These are phyloP conservation scores for Diddensiella santjacobensis DNA, from an alignment of 805 yeast species.

Conservation along the genomic window DNA sequence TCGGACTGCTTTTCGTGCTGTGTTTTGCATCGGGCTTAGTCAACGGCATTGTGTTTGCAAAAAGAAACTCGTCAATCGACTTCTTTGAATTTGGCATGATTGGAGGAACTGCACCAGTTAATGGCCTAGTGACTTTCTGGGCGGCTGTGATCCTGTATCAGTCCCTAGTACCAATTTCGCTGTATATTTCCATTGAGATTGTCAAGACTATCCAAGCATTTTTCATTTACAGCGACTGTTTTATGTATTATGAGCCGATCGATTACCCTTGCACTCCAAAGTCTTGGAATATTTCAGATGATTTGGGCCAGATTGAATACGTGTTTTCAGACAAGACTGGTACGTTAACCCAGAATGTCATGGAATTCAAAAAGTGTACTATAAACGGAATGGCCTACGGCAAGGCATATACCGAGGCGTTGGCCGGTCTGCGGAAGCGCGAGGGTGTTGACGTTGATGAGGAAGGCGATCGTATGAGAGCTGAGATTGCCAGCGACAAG, in stretches of 20 bases:
- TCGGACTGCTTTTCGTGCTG: conserved; percentile 55
- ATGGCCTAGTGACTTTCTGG: conserved; percentile 68
- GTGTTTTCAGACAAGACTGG: conserved; percentile 83
- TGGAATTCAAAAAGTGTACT: conserved; percentile 80
- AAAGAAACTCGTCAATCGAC: conserved; percentile 41
- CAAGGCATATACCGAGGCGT: conserved; percentile 69
- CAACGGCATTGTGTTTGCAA: conserved; percentile 60
- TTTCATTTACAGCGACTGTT: conserved; percentile 66
- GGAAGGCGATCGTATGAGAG: conserved; percentile 47
- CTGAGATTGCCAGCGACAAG: conserved; percentile 44
- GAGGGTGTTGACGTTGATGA: conserved; percentile 58
- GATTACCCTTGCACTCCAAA: conserved; percentile 82
- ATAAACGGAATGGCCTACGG: conserved; percentile 69
- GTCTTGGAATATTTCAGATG: conserved; percentile 83
- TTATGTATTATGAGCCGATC: conserved; percentile 63
- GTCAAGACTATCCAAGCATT: conserved; percentile 76
- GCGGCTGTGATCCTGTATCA: conserved; percentile 74
- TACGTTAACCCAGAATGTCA: conserved; percentile 75
- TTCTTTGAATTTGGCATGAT: conserved; percentile 62
- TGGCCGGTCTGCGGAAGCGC: conserved; percentile 64
- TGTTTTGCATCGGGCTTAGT: conserved; percentile 69
- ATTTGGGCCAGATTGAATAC: conserved; percentile 79
- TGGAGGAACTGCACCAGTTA: conserved; percentile 57
- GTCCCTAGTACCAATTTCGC: conserved; percentile 74
- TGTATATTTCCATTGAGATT: conserved; percentile 75